Conservation (phyloP, 192 early-diverging fungal genomes). For the Irineochytrium annulatum region DNA sequence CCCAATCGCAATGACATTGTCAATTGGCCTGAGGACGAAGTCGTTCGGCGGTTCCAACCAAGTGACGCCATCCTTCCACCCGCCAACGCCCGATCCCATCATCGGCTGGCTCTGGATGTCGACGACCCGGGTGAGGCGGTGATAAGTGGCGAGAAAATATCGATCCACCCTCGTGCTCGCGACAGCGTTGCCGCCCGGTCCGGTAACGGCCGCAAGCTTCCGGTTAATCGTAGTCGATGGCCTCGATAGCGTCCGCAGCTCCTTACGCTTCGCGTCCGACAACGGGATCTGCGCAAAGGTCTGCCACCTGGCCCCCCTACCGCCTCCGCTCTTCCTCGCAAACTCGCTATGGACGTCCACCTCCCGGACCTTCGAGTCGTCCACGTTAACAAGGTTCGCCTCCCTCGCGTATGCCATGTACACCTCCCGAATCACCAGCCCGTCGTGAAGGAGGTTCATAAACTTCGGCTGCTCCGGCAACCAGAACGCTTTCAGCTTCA, state of each 20-base stretch:
- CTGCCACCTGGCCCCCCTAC: slow-evolving; percentile 42
- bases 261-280: slow-evolving; percentile 38
- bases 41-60: slow-evolving; percentile 47
- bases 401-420: slow-evolving; percentile 52
- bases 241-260: slow-evolving; percentile 30
- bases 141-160: slow-evolving; percentile 53
- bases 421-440: slow-evolving; percentile 48
- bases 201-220: slow-evolving; percentile 50
- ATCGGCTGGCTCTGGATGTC: slow-evolving; percentile 46
- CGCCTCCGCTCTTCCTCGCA: slow-evolving; percentile 20
- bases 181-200: slow-evolving; percentile 9
- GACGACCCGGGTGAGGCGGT: slow-evolving; percentile 46
- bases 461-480: slow-evolving; percentile 57
- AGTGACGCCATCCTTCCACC: slow-evolving; percentile 50
- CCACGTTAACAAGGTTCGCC: slow-evolving; percentile 51
- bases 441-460: slow-evolving; percentile 54
- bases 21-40: slow-evolving; percentile 43
- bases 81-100: slow-evolving; percentile 53
- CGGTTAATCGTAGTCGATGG: slow-evolving; percentile 46
- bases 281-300: slow-evolving; percentile 59
- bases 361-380: slow-evolving; percentile 48
- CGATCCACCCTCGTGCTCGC: slow-evolving; percentile 25
- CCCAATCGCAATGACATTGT: slow-evolving; percentile 43
- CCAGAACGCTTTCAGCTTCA: slow-evolving; percentile 67
- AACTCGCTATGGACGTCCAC: slow-evolving; percentile 52